Evolutionary conservation across 192 early-diverging fungal genomes (phyloP), one percentile per base, ranked within the genome.

Genomic region (Entomortierella parvispora): DNA sequence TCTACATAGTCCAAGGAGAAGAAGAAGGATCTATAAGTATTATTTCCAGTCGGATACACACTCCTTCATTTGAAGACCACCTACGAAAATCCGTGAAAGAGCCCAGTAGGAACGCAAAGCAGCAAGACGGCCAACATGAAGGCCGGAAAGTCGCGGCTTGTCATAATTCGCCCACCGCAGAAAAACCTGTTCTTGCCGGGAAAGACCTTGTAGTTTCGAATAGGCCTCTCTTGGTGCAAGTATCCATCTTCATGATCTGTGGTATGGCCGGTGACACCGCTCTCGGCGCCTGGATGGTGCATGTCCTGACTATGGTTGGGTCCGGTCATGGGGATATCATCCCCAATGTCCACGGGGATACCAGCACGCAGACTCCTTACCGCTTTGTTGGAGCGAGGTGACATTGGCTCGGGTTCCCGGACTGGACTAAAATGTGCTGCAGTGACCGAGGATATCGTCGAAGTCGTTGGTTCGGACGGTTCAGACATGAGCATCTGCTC

Each of bases 161-260:
- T 93, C 62, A 91, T 81, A 40, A 86, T 69, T 31, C 90, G 86
- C 2, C 92, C 92, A 25, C 81, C 67, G 25, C 86, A 86, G 56
- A 88, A 86, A 71, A 90, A 91, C 43, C 81, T 68, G 76, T 85
- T 90, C 56, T 65, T 62, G 18, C 87, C 87, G n/a, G 82, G 77
- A 69, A 82, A 88, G 10, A 80, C 15, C 63, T 85, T 65, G 49
- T 88, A 88, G 65, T 85, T 85, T 17, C 63, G 43, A 26, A 68
- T 40, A 33, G 52, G 45, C 18, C 49, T 62, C 2, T 64, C 57
- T 26, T 76, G 72, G 4, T 76, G 26, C 49, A 68, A 44, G 43
- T 23, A 68, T 2, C 66, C 72, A 32, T 68, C 65, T 28, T 58
- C 61, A 47, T 72, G 56, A 11, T 62, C 72, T 0, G 56, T 48